phyloP scores from a whole-genome alignment of 371 early-diverging fungal species.

The Lichtheimia corymbifera region DNA sequence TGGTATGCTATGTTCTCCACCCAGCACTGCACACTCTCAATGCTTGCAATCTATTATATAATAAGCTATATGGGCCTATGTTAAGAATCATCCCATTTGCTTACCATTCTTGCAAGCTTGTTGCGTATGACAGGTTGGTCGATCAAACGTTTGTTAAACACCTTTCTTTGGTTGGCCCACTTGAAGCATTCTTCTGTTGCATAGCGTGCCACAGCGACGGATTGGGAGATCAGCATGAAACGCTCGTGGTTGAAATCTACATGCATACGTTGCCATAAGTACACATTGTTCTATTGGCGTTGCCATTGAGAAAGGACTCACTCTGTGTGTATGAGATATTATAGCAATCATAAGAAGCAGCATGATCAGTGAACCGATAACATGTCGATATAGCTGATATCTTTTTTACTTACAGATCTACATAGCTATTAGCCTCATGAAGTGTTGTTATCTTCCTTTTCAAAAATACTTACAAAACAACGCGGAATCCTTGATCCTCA shows the following conservation, averaged over 20 bases:
- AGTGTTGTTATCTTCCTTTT: conserved; percentile 24
- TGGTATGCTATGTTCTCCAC: conserved; percentile 58
- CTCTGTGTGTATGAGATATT: neutral
- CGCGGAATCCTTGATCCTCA: conserved; percentile 69
- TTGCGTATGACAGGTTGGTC: conserved; percentile 69
- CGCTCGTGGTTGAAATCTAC: conserved; percentile 77
- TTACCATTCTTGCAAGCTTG: conserved; percentile 67
- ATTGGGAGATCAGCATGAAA: conserved; percentile 21
- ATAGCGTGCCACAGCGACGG: conserved; percentile 51
- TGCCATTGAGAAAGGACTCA: neutral
- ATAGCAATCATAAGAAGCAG: no score
- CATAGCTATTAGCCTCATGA: conserved; percentile 2
- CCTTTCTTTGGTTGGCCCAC: conserved; percentile 55
- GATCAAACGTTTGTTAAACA: conserved; percentile 78
- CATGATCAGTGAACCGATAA: no score
- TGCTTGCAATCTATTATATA: conserved; percentile 64
- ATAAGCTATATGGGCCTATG: conserved; percentile 22
- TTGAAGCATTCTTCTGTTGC: conserved; percentile 40
- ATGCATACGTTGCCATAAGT: neutral
- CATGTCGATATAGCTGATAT: neutral
- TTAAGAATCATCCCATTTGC: neutral
- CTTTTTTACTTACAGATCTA: conserved; percentile 29
- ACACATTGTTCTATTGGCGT: no score
- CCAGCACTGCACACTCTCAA: conserved; percentile 56
- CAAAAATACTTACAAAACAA: conserved; percentile 32